phyloP scores from a whole-genome alignment of 2,329 filamentous ascomycete species.

The Neodidymelliopsis sp. region DNA sequence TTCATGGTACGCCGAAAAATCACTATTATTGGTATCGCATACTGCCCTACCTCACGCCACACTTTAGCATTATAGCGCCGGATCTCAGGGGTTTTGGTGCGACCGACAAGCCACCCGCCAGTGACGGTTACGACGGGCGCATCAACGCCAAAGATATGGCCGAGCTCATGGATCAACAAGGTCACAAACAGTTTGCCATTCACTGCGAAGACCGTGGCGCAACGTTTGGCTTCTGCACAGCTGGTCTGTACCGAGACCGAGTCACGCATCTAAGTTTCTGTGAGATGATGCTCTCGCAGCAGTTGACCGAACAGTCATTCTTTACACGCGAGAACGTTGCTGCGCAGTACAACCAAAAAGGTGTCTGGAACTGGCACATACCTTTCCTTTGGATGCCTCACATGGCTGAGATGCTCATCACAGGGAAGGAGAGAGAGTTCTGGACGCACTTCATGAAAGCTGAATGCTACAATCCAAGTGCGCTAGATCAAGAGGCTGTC shows the following conservation, averaged over 20 bases:
- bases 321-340: slow-evolving; percentile 33
- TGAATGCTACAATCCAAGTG: slow-evolving; percentile 50
- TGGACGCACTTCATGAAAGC: slow-evolving; percentile 52
- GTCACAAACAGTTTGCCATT: slow-evolving; percentile 81
- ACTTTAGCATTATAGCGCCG: slow-evolving; percentile 49
- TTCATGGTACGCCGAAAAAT: slow-evolving; percentile 34
- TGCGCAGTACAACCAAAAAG: slow-evolving; percentile 29
- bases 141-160: slow-evolving; percentile 47
- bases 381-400: slow-evolving; percentile 47
- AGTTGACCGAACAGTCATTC: slow-evolving; percentile 25
- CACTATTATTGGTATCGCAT: slow-evolving; percentile 49
- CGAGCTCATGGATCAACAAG: slow-evolving; percentile 38
- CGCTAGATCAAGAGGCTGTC: slow-evolving; percentile 38
- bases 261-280: slow-evolving; percentile 30
- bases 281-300: slow-evolving; percentile 30
- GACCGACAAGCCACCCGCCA: slow-evolving; percentile 50
- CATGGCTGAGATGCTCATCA: slow-evolving; percentile 51
- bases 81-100: slow-evolving; percentile 50
- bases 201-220: slow-evolving; percentile 59
- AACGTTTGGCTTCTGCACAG: slow-evolving; percentile 29
- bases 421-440: slow-evolving; percentile 49
- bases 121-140: slow-evolving; percentile 48
- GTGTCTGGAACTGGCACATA: slow-evolving; percentile 35
- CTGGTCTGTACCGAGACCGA: slow-evolving; percentile 24
- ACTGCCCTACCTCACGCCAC: slow-evolving; percentile 42